Conservation (phyloP, 106 monocot species). For the Apostasia ramifera region DNA sequence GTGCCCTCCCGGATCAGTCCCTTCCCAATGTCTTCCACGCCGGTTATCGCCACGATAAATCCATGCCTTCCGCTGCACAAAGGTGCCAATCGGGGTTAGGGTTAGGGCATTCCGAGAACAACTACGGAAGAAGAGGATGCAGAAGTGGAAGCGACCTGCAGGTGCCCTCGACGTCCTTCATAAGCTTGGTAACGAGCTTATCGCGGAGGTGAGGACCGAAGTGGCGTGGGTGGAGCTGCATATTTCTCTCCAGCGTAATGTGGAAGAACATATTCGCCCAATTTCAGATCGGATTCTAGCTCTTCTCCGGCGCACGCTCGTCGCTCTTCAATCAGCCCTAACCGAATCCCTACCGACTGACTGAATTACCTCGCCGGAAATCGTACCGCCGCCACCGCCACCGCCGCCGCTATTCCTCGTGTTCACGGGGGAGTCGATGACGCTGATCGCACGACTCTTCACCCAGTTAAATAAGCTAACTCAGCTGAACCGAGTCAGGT, state of each 20-base stretch:
- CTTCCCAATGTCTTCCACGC: conserved; percentile 86
- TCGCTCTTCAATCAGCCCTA: no score
- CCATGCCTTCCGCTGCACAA: conserved; percentile 74
- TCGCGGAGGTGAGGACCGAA: conserved; percentile 97
- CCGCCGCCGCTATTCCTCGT: no score
- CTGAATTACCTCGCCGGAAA: no score
- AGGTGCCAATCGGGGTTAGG: background rate
- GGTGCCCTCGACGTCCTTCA: conserved; percentile 98
- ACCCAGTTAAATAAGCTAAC: no score
- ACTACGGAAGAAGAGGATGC: background rate
- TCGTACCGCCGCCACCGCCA: no score
- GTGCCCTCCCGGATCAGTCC: conserved; percentile 93
- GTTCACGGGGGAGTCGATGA: no score
- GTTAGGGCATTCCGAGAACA: conserved; percentile 1
- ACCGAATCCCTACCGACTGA: no score
- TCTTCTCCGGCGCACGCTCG: no score
- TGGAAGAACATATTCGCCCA: conserved; percentile 77
- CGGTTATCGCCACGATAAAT: conserved; percentile 91
- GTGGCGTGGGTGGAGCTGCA: conserved; percentile 95
- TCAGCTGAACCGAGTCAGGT: no score
- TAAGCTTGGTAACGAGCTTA: conserved; percentile 85
- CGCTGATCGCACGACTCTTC: no score
- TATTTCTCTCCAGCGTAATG: conserved; percentile 82
- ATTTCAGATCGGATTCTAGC: no score
- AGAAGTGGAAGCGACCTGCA: conserved; percentile 48